Evolutionary conservation across 441 rosid species (phyloP).

Genomic region (Pelargonium australe): DNA sequence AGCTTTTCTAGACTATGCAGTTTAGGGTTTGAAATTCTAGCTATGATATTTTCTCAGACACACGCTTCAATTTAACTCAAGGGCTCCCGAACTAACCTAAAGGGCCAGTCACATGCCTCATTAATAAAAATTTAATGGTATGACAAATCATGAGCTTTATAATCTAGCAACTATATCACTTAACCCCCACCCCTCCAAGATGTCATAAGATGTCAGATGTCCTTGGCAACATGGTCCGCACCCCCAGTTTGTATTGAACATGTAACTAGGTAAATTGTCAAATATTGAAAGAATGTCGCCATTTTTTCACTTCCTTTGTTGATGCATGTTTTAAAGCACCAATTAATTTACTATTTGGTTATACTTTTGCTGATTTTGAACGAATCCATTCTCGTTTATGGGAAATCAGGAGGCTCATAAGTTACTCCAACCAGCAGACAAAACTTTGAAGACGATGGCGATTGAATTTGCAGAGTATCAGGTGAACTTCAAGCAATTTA

Average conservation of each 20-base stretch:
- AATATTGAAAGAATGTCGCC: neutral
- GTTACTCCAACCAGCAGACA: constrained; percentile 83
- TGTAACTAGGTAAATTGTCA: neutral
- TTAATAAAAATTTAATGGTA: neutral
- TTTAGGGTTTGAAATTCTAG: neutral
- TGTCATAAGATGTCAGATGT: neutral
- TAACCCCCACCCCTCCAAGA: neutral
- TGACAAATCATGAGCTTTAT: neutral
- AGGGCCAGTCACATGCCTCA: neutral
- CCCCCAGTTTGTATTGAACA: neutral
- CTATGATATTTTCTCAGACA: neutral
- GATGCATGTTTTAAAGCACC: neutral
- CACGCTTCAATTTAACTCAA: neutral
- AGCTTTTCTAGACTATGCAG: neutral
- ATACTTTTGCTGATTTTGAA: neutral
- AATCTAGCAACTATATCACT: neutral
- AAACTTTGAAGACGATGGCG: constrained; percentile 78
- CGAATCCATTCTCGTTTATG: constrained; percentile 6
- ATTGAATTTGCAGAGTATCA: constrained; percentile 95
- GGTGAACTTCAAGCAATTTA: constrained; percentile 26
- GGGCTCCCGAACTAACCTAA: neutral
- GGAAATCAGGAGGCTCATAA: constrained; percentile 77
- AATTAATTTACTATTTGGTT: constrained; percentile 1
- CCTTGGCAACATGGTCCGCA: neutral
- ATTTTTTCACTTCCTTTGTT: neutral